Percentiles rank a stretch among this genome's conserved stretches.
phyloP scores from a whole-genome alignment of 2,329 filamentous ascomycete species.

The Exophiala mesophila region DNA sequence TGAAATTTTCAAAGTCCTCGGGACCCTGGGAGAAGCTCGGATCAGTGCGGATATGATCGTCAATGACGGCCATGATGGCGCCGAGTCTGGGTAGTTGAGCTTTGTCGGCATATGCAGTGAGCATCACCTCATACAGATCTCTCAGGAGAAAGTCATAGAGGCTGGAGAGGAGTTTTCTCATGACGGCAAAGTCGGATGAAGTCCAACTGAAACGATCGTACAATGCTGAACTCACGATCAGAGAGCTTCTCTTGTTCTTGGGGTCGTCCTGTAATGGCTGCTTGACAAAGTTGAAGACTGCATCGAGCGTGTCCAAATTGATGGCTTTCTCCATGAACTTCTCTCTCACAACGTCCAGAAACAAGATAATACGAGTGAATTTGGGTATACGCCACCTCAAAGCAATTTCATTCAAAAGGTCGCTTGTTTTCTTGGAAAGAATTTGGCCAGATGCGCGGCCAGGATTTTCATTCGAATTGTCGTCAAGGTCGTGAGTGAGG shows the following conservation, averaged over 20 bases:
- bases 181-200: slow-evolving; percentile 61
- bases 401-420: slow-evolving; percentile 79
- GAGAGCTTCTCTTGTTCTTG: slow-evolving; percentile 55
- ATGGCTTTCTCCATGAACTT: slow-evolving; percentile 84
- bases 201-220: slow-evolving; percentile 64
- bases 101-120: slow-evolving; percentile 85
- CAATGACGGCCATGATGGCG: slow-evolving; percentile 72
- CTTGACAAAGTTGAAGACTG: slow-evolving; percentile 77
- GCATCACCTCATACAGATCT: slow-evolving; percentile 81
- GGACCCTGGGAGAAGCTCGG: slow-evolving; percentile 65
- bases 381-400: slow-evolving; percentile 85
- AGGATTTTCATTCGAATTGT: slow-evolving; percentile 47
- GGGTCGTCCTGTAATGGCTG: slow-evolving; percentile 57
- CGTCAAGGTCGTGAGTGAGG: slow-evolving; percentile 57
- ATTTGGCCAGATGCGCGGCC: slow-evolving; percentile 45
- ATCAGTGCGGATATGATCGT: slow-evolving; percentile 76
- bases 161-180: slow-evolving; percentile 68
- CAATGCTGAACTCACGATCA: slow-evolving; percentile 39
- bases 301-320: slow-evolving; percentile 73
- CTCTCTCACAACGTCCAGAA: slow-evolving; percentile 77
- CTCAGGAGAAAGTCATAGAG: slow-evolving; percentile 78
- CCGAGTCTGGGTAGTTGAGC: slow-evolving; percentile 64
- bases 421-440: slow-evolving; percentile 70
- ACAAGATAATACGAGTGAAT: slow-evolving; percentile 71
- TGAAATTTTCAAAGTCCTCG: slow-evolving; percentile 68